phyloP scores from a whole-genome alignment of 371 early-diverging fungal genomes.

The Lichtheimia hyalospora region DNA sequence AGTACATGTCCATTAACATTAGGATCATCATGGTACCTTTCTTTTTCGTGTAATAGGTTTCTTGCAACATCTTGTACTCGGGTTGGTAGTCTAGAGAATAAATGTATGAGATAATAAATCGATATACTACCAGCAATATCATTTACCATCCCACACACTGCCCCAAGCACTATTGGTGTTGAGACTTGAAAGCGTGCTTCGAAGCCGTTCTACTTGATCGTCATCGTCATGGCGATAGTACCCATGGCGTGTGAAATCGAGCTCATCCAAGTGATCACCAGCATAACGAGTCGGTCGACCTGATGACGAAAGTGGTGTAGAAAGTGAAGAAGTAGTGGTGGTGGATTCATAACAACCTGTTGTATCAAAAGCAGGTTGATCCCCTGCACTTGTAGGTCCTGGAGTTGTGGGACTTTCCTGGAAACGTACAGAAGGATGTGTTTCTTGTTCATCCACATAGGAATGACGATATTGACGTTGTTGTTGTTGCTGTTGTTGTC shows the following conservation, averaged over 20 bases:
- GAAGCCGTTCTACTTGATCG: slow-evolving; percentile 6
- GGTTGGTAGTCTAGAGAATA: slow-evolving; percentile 24
- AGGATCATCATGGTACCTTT: slow-evolving; percentile 16
- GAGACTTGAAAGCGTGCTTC: slow-evolving; percentile 9
- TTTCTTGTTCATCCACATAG: background rate
- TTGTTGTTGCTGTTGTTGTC: background rate
- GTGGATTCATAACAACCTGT: background rate
- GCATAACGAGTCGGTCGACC: background rate
- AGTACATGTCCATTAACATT: too few relatives aligned
- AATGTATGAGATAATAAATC: background rate
- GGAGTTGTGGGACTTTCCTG: background rate
- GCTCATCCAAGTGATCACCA: background rate
- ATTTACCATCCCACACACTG: slow-evolving; percentile 15
- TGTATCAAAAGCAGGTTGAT: background rate
- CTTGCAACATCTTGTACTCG: slow-evolving; percentile 30
- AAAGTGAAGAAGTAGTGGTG: slow-evolving; percentile 1
- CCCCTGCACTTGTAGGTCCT: background rate
- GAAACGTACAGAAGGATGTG: background rate
- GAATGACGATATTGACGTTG: background rate
- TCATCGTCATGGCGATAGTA: slow-evolving; percentile 2
- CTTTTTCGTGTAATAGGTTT: slow-evolving; percentile 25
- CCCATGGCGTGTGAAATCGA: background rate
- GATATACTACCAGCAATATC: too few relatives aligned
- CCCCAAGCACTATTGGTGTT: slow-evolving; percentile 2
- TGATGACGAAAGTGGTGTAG: background rate